A percentile compares a stretch with the other conserved stretches of the same genome.
Evolutionary conservation across 495 filamentous ascomycete species (phyloP).

Genomic region (Tuber indicum): DNA sequence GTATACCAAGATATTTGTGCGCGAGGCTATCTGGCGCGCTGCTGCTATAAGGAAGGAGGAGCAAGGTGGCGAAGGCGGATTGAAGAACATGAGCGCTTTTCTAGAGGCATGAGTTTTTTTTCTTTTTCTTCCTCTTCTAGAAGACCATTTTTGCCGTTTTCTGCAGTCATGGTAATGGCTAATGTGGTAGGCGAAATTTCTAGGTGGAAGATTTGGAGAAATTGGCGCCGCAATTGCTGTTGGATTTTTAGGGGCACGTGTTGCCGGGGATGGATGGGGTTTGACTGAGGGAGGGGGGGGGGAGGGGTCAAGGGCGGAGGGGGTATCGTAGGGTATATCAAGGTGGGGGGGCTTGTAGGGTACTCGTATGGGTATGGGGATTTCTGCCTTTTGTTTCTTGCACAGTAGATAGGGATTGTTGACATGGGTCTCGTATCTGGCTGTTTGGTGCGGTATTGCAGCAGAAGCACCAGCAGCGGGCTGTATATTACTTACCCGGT

Average conservation of each 20-base stretch:
- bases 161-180: not conserved
- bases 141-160: not conserved
- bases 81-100: conserved; percentile 34
- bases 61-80: conserved; percentile 13
- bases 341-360: not conserved
- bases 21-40: conserved; percentile 81
- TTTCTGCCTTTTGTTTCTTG: not conserved
- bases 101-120: conserved; percentile 25
- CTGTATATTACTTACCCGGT: not conserved
- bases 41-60: conserved; percentile 59
- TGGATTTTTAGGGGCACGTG: conserved; percentile 60
- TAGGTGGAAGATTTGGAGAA: conserved; percentile 84
- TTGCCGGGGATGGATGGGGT: not conserved
- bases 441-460: not conserved
- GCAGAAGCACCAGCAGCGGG: not conserved
- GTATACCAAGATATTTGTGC: conserved; percentile 88
- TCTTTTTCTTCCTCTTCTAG: not conserved
- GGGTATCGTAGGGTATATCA: not conserved
- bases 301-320: not conserved
- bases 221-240: conserved; percentile 74
- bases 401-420: not conserved
- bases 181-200: conserved; percentile 22
- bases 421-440: not conserved
- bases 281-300: not conserved
- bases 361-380: not conserved